These are phyloP conservation scores for Ganoderma resinaceum DNA, from an alignment of 1,284 basidiomycete genomes.

Conservation along the genomic window DNA sequence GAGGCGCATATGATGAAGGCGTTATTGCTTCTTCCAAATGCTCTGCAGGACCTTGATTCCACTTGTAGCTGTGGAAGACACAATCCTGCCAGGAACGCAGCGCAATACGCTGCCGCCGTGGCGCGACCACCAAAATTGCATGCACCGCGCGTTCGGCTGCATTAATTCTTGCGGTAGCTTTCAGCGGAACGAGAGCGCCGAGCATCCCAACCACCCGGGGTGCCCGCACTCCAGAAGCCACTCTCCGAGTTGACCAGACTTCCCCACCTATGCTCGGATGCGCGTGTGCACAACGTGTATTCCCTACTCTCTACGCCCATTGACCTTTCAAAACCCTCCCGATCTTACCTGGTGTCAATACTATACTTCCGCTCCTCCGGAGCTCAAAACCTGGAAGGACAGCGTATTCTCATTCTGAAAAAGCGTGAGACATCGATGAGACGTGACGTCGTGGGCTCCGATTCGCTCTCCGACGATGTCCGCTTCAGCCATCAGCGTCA, in stretches of 20 bases:
- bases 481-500: constrained; percentile 13
- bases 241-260: neutral
- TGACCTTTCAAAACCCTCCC: neutral
- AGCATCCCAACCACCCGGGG: neutral
- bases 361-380: neutral
- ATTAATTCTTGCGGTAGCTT: neutral
- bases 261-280: neutral
- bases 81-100: neutral
- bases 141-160: too few species aligned
- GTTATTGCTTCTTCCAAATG: neutral
- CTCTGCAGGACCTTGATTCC: neutral
- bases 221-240: neutral
- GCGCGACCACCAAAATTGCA: neutral
- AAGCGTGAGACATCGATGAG: neutral
- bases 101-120: neutral
- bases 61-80: neutral
- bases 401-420: neutral
- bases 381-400: neutral
- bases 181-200: too few species aligned
- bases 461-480: constrained; percentile 25
- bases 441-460: constrained; percentile 20
- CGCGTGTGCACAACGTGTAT: neutral
- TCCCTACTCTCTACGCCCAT: neutral
- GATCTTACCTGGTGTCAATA: neutral
- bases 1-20: neutral